phyloP scores from a whole-genome alignment of 2,329 filamentous ascomycete species.

The Penicillium digitatum region DNA sequence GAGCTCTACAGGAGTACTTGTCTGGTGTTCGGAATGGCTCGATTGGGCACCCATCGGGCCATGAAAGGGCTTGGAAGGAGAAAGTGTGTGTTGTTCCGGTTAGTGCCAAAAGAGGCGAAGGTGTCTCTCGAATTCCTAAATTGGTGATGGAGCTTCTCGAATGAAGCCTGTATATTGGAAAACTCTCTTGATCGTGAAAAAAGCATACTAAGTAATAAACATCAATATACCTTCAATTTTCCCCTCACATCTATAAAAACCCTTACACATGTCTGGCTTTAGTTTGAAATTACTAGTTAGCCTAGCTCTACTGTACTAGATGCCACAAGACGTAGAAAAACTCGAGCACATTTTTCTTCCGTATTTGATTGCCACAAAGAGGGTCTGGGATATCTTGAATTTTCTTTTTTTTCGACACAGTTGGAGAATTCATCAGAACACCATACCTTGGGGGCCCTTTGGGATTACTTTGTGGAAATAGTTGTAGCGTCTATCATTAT shows the following conservation, averaged over 20 bases:
- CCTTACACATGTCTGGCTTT: background rate
- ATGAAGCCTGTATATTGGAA: slow-evolving; percentile 19
- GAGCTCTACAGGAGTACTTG: slow-evolving; percentile 65
- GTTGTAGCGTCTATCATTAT: background rate
- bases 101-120: slow-evolving; percentile 83
- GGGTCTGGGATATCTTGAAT: background rate
- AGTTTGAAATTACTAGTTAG: background rate
- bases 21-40: slow-evolving; percentile 59
- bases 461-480: background rate
- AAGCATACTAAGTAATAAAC: slow-evolving; percentile 10
- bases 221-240: background rate
- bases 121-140: slow-evolving; percentile 58
- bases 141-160: slow-evolving; percentile 43
- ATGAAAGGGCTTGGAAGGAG: slow-evolving; percentile 58
- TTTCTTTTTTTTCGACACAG: background rate
- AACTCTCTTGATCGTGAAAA: background rate
- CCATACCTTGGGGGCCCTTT: background rate
- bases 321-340: background rate
- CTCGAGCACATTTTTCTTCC: no score
- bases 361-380: background rate
- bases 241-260: background rate
- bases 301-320: background rate
- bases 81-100: slow-evolving; percentile 69
- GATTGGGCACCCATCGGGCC: slow-evolving; percentile 71
- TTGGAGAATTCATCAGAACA: background rate